A percentile compares a stretch with the other conserved stretches of the same genome.
Evolutionary conservation across 2,329 filamentous ascomycete genomes (phyloP).

Genomic region (Neonectria magnoliae): DNA sequence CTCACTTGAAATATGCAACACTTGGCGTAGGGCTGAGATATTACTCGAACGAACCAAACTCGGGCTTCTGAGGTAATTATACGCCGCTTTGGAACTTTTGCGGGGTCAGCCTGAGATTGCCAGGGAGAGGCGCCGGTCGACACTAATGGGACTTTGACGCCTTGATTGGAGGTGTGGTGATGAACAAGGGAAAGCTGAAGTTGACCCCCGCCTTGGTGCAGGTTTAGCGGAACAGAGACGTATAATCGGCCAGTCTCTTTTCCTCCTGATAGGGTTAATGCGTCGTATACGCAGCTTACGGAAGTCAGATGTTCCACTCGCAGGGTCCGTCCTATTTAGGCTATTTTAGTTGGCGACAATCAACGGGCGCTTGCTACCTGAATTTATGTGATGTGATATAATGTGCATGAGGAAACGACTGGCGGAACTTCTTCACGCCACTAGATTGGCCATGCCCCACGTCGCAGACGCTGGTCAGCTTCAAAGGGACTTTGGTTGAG

Average conservation of each 20-base stretch:
- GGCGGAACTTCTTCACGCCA: background rate
- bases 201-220: background rate
- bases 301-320: background rate
- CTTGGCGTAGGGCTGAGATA: background rate
- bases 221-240: background rate
- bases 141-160: background rate
- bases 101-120: background rate
- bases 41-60: background rate
- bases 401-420: background rate
- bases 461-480: background rate
- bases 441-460: background rate
- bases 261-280: background rate
- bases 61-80: background rate
- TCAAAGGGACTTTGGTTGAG: background rate
- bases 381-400: background rate
- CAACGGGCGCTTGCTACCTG: background rate
- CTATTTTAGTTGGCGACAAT: background rate
- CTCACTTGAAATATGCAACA: background rate
- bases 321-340: background rate
- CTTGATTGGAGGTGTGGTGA: background rate
- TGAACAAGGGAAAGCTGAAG: slow-evolving; percentile 6
- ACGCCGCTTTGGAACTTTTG: background rate
- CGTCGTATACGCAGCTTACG: background rate
- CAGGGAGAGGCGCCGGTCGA: background rate
- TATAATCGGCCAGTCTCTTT: background rate